Evolutionary conservation across 306 rosid species (phyloP).

Genomic region (Styphnolobium japonicum): DNA sequence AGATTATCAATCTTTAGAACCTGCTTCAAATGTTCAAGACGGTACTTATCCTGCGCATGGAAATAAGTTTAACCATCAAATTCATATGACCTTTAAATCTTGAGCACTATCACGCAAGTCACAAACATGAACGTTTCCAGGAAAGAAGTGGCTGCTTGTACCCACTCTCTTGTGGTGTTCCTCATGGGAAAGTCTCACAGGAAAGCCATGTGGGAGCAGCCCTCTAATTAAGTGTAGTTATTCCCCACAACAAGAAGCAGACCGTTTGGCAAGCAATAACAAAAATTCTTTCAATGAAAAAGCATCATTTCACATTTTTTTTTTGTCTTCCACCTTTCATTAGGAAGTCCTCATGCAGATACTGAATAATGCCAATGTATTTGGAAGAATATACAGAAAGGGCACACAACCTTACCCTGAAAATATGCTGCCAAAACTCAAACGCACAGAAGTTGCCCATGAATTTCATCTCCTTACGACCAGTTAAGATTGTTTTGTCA

Average conservation of each 20-base stretch:
- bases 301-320: neutral
- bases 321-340: slow-evolving; percentile 10
- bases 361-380: slow-evolving; percentile 19
- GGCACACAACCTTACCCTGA: slow-evolving; percentile 53
- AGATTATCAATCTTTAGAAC: slow-evolving; percentile 39
- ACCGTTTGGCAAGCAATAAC: neutral
- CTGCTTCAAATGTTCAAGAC: slow-evolving; percentile 58
- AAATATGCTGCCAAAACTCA: slow-evolving; percentile 88
- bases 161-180: neutral
- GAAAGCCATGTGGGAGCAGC: neutral
- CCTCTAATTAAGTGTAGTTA: neutral
- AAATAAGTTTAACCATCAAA: slow-evolving; percentile 22
- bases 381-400: slow-evolving; percentile 15
- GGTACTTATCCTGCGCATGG: slow-evolving; percentile 54
- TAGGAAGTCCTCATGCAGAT: neutral
- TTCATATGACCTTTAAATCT: neutral
- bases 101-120: neutral
- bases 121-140: neutral
- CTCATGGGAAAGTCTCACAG: neutral
- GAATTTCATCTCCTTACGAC: slow-evolving; percentile 53
- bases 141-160: slow-evolving; percentile 3
- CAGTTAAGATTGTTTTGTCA: slow-evolving; percentile 32
- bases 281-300: neutral
- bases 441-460: slow-evolving; percentile 75
- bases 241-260: neutral